These are phyloP conservation scores for Fusarium sp. DNA, from an alignment of 2,329 filamentous ascomycete genomes.

Conservation along the genomic window DNA sequence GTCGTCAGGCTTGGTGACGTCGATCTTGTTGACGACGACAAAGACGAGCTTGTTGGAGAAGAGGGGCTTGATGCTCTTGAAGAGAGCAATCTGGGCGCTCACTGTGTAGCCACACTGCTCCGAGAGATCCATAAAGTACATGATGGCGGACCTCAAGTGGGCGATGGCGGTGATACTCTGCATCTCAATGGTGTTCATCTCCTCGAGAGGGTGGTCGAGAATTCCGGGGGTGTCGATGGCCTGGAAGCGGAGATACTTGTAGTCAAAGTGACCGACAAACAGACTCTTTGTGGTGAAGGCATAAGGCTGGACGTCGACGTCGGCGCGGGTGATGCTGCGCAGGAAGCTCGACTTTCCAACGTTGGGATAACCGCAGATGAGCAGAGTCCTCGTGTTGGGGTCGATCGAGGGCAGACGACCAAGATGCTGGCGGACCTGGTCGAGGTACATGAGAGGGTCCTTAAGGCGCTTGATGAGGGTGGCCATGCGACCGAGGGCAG, in stretches of 20 bases:
- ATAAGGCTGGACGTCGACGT: conserved; percentile 97
- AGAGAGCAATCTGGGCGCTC: conserved; percentile 89
- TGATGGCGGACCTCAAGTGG: conserved; percentile 90
- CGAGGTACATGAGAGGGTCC: conserved; percentile 92
- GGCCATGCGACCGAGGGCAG: conserved; percentile 96
- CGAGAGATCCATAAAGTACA: conserved; percentile 98
- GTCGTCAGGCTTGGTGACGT: conserved; percentile 86
- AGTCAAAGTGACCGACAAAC: conserved; percentile 97
- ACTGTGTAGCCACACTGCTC: conserved; percentile 98
- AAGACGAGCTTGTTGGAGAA: conserved; percentile 98
- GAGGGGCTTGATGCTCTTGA: conserved; percentile 94
- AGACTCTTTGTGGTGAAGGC: conserved; percentile 98
- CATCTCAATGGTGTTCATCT: conserved; percentile 99
- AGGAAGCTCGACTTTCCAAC: conserved; percentile 97
- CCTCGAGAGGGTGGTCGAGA: conserved; percentile 93
- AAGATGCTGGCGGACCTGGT: conserved; percentile 90
- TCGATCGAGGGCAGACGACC: conserved; percentile 98
- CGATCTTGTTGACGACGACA: conserved; percentile 98
- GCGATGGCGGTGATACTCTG: conserved; percentile 97
- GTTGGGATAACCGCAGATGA: conserved; percentile 98
- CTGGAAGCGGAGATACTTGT: conserved; percentile 71
- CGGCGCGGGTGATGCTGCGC: conserved; percentile 87
- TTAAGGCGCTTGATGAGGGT: conserved; percentile 95
- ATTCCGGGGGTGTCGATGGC: conserved; percentile 99
- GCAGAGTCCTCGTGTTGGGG: conserved; percentile 91